Evolutionary conservation across 2,329 filamentous ascomycete species (phyloP).

Genomic region (Colletotrichum simmondsii): DNA sequence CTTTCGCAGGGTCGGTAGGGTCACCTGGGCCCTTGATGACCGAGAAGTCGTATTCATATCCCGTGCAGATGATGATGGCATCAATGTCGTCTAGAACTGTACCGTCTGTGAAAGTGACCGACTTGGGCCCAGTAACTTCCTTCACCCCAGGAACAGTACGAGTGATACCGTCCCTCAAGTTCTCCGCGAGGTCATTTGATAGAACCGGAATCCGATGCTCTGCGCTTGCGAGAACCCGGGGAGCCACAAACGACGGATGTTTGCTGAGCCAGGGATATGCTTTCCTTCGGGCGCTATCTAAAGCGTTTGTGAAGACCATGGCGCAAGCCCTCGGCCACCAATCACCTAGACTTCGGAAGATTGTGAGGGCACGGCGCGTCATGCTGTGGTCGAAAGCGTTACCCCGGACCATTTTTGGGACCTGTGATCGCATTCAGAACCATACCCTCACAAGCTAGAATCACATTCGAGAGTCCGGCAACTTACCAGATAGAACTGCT

Average conservation of each 20-base stretch:
- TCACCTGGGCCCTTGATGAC: constrained; percentile 41
- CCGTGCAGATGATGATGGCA: constrained; percentile 45
- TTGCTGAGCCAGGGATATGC: constrained; percentile 25
- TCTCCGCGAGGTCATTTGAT: constrained; percentile 41
- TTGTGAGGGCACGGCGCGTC: background rate
- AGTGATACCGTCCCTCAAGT: constrained; percentile 41
- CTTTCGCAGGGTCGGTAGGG: constrained; percentile 39
- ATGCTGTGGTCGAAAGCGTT: constrained; percentile 29
- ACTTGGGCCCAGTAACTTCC: constrained; percentile 42
- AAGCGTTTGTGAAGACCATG: background rate
- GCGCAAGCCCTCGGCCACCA: background rate
- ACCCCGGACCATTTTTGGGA: constrained; percentile 17
- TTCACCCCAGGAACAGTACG: constrained; percentile 41
- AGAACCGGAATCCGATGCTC: constrained; percentile 42
- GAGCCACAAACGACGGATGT: constrained; percentile 17
- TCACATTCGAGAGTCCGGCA: background rate
- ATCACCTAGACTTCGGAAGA: constrained; percentile 13
- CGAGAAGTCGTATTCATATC: constrained; percentile 44
- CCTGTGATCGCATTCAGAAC: background rate
- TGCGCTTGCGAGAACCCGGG: constrained; percentile 11
- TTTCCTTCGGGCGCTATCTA: constrained; percentile 9
- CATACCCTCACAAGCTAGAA: background rate
- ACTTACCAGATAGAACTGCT: constrained; percentile 21
- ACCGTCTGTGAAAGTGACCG: constrained; percentile 43
- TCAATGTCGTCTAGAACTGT: constrained; percentile 45